These are phyloP conservation scores for Rugosomyces carneus DNA, from an alignment of 1,284 basidiomycete species.

Conservation along the genomic window DNA sequence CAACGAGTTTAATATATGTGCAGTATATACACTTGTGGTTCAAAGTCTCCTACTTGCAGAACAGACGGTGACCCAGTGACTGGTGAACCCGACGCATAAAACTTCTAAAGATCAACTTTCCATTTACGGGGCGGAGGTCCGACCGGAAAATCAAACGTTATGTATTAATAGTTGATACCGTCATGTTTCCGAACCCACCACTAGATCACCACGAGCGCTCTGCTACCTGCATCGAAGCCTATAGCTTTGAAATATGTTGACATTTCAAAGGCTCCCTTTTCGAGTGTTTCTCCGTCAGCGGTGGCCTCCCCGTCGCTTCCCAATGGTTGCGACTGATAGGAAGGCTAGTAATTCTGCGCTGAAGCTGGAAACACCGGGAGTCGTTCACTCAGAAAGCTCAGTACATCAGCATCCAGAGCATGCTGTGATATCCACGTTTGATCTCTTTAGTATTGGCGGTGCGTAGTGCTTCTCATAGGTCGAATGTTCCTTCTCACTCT, in stretches of 20 bases:
- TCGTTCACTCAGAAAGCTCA: slow-evolving; percentile 5
- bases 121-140: slow-evolving; percentile 15
- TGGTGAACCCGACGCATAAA: no score
- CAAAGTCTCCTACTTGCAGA: no score
- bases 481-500: slow-evolving; percentile 5
- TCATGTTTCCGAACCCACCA: slow-evolving; percentile 17
- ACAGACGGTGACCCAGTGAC: no score
- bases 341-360: slow-evolving; percentile 7
- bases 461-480: slow-evolving; percentile 25
- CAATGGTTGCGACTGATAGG: not conserved
- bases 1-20: no score
- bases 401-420: slow-evolving; percentile 54
- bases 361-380: slow-evolving; percentile 8
- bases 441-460: slow-evolving; percentile 92
- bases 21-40: no score
- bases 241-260: slow-evolving; percentile 5
- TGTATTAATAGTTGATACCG: slow-evolving; percentile 12
- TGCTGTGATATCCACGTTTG: slow-evolving; percentile 90
- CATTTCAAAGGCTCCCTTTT: slow-evolving; percentile 7
- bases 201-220: not conserved
- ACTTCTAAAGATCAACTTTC: slow-evolving; percentile 4
- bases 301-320: slow-evolving; percentile 1
- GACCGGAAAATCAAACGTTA: slow-evolving; percentile 4
- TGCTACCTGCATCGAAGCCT: not conserved
- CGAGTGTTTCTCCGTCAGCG: slow-evolving; percentile 1